phyloP scores from a whole-genome alignment of 2,329 filamentous ascomycete species.

The Plectosphaerella sp. region DNA sequence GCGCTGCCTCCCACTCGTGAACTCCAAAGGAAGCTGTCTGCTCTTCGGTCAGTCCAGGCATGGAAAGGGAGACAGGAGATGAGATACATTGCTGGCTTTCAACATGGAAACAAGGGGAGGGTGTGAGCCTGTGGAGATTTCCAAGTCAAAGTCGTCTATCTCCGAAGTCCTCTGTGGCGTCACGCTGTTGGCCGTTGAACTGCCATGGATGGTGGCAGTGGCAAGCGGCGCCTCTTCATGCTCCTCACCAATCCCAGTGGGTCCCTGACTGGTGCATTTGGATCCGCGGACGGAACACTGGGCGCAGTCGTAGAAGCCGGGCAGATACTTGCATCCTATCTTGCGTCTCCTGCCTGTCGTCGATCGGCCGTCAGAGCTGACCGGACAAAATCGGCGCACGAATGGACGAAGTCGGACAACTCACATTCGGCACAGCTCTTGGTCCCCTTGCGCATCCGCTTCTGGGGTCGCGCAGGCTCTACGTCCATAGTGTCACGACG shows the following conservation, averaged over 20 bases:
- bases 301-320: constrained; percentile 7
- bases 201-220: too few relatives aligned
- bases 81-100: neutral
- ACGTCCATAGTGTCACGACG: neutral
- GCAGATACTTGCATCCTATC: constrained; percentile 36
- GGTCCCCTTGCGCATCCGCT: constrained; percentile 18
- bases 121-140: neutral
- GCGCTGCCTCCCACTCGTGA: neutral
- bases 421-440: constrained; percentile 20
- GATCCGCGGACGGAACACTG: constrained; percentile 22
- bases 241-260: neutral
- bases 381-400: neutral
- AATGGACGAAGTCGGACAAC: constrained; percentile 1
- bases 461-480: neutral
- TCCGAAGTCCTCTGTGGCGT: neutral
- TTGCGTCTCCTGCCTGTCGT: constrained; percentile 38
- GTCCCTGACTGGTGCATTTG: constrained; percentile 11
- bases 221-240: neutral
- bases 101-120: neutral
- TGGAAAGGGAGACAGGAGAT: neutral
- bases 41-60: neutral
- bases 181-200: neutral
- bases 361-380: neutral
- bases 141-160: neutral
- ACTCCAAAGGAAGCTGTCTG: neutral